Conservation (phyloP, 2,329 filamentous ascomycete species). For the Rutstroemia sp. region DNA sequence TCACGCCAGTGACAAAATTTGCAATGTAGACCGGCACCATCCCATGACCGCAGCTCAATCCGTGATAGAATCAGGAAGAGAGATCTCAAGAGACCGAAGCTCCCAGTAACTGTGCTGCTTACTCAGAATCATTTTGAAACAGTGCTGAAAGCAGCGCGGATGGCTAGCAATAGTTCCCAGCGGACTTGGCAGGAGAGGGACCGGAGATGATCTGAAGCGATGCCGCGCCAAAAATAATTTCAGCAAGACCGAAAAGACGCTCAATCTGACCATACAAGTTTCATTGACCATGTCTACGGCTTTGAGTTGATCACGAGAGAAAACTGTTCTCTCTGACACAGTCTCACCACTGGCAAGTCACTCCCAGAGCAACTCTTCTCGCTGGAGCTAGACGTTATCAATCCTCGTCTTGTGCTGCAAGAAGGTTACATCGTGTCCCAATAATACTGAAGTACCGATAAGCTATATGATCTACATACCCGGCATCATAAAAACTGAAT, state of each 20-base stretch:
- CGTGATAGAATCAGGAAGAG: not conserved
- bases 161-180: constrained; percentile 18
- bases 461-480: no score
- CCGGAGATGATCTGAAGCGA: not conserved
- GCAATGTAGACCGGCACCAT: no score
- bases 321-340: no score
- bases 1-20: not conserved
- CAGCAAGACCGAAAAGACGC: not conserved
- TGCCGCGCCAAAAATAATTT: not conserved
- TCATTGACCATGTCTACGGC: not conserved
- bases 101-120: not conserved
- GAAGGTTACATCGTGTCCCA: no score
- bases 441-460: no score
- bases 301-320: not conserved
- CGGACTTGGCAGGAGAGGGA: constrained; percentile 23
- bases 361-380: no score
- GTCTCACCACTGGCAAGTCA: no score
- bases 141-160: not conserved
- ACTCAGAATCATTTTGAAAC: not conserved
- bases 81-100: not conserved
- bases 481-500: no score
- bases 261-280: not conserved
- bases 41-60: no score
- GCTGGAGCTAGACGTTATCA: no score
- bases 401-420: no score